These are phyloP conservation scores for Petunia hybrid DNA, from an alignment of 305 asterid genomes.

Conservation along the genomic window DNA sequence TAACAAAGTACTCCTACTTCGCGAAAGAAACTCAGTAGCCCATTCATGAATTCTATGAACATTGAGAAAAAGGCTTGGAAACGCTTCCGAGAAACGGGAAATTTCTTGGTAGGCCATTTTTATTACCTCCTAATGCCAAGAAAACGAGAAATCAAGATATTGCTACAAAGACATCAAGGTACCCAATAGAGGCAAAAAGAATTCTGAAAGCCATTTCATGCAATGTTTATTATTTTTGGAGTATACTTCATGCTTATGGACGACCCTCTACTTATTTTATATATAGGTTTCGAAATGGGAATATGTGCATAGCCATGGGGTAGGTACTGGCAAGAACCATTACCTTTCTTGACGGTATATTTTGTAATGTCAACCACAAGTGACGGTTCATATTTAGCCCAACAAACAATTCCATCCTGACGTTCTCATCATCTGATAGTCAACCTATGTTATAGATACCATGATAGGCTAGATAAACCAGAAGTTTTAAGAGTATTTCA, in stretches of 20 bases:
- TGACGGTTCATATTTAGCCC: too few species aligned
- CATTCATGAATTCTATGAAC: conserved; percentile 52
- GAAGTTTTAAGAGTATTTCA: too few species aligned
- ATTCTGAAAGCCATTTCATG: conserved; percentile 1
- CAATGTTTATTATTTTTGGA: neutral
- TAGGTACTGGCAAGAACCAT: too few species aligned
- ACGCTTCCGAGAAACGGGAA: conserved; percentile 65
- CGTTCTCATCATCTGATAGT: too few species aligned
- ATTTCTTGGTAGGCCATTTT: conserved; percentile 41
- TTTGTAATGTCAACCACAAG: too few species aligned
- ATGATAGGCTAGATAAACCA: too few species aligned
- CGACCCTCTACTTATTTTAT: too few species aligned
- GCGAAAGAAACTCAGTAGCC: conserved; percentile 34
- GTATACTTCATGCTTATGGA: neutral
- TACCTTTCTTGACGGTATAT: too few species aligned
- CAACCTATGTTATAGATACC: too few species aligned
- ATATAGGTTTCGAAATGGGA: too few species aligned
- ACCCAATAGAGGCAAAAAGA: conserved; percentile 13
- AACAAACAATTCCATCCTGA: too few species aligned
- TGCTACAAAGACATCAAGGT: conserved; percentile 43
- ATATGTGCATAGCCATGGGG: too few species aligned
- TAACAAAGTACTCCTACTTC: conserved; percentile 46
- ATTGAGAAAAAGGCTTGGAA: conserved; percentile 50
- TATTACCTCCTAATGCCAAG: conserved; percentile 41
- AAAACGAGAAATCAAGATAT: conserved; percentile 41